Percentiles rank a stretch among this genome's conserved stretches.
Evolutionary conservation across 768 basidiomycete genomes (phyloP).

Genomic region (Xerocomus spinulosus): DNA sequence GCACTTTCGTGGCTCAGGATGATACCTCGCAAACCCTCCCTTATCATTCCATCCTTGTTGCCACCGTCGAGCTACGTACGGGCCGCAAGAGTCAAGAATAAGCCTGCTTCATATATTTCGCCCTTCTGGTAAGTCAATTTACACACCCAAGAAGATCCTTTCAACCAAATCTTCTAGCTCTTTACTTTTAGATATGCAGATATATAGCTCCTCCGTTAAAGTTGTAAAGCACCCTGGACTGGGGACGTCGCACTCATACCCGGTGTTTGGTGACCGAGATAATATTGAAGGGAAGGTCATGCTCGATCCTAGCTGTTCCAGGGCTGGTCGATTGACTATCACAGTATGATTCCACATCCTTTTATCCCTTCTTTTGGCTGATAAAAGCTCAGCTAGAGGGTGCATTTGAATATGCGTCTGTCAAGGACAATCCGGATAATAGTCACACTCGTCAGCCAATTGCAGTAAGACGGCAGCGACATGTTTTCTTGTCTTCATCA

Average conservation of each 20-base stretch:
- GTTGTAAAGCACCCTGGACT: slow-evolving; percentile 31
- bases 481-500: slow-evolving; percentile 50
- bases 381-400: slow-evolving; percentile 53
- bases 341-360: slow-evolving; percentile 36
- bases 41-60: slow-evolving; percentile 9
- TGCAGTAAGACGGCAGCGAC: slow-evolving; percentile 30
- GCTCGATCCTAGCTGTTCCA: slow-evolving; percentile 49
- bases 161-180: slow-evolving; percentile 35
- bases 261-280: slow-evolving; percentile 61
- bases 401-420: slow-evolving; percentile 43
- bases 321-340: slow-evolving; percentile 53
- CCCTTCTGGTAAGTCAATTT: slow-evolving; percentile 41
- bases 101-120: slow-evolving; percentile 36
- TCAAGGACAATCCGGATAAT: slow-evolving; percentile 16
- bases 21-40: slow-evolving; percentile 17
- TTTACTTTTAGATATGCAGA: slow-evolving; percentile 52
- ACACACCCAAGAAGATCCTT: neutral
- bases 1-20: slow-evolving; percentile 11
- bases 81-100: slow-evolving; percentile 17
- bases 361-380: neutral
- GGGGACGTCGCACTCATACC: slow-evolving; percentile 24
- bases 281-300: slow-evolving; percentile 56
- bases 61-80: slow-evolving; percentile 35
- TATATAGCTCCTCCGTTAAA: slow-evolving; percentile 60
- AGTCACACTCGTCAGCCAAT: slow-evolving; percentile 19